A percentile compares a stretch with the other conserved stretches of the same genome.
Evolutionary conservation across 2,329 filamentous ascomycete species (phyloP).

Genomic region (Stachybotrys elegans): DNA sequence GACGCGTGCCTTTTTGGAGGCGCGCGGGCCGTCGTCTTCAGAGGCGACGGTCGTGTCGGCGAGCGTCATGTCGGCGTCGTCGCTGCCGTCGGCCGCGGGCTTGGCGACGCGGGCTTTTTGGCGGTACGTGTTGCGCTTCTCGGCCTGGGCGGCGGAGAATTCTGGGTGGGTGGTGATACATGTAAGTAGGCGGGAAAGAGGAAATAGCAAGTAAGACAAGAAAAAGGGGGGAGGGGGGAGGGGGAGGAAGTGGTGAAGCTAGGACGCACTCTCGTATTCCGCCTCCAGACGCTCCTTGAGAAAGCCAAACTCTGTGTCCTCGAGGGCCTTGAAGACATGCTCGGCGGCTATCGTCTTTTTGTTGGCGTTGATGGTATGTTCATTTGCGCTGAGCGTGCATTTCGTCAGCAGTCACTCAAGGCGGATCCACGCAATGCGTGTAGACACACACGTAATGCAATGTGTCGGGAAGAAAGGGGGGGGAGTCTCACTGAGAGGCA

Average conservation of each 20-base stretch:
- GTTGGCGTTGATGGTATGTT: conserved; percentile 58
- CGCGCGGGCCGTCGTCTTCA: conserved; percentile 28
- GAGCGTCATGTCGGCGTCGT: conserved; percentile 29
- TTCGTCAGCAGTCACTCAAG: conserved; percentile 7
- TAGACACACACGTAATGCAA: no score
- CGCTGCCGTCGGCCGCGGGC: conserved; percentile 20
- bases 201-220: neutral
- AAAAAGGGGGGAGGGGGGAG: neutral
- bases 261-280: conserved; percentile 65
- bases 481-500: conserved; percentile 59
- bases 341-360: conserved; percentile 75
- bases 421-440: no score
- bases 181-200: neutral
- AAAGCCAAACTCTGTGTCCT: conserved; percentile 75
- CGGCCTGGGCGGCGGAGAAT: conserved; percentile 67
- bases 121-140: conserved; percentile 69
- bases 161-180: conserved; percentile 44
- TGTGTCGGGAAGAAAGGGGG: no score
- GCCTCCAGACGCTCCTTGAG: conserved; percentile 63
- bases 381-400: conserved; percentile 59
- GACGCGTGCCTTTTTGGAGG: conserved; percentile 41
- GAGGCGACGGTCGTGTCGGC: conserved; percentile 18
- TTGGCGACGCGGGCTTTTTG: conserved; percentile 66
- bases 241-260: neutral
- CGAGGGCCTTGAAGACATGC: conserved; percentile 72